Conservation (phyloP, 306 rosid species). For the Malus asiatica region DNA sequence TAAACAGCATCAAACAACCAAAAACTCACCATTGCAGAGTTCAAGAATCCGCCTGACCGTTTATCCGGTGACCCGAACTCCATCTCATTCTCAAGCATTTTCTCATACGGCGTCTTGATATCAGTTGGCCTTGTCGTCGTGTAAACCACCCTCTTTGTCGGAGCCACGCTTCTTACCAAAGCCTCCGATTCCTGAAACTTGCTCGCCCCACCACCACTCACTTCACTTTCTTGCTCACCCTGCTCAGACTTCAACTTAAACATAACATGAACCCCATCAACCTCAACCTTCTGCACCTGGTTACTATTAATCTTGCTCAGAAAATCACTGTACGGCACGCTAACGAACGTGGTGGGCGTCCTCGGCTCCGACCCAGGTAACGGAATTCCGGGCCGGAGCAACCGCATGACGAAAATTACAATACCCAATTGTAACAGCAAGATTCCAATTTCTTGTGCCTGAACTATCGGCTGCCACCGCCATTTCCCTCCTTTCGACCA, state of each 20-base stretch:
- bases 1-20: neutral
- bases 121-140: conserved; percentile 91
- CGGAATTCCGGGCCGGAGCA: conserved; percentile 75
- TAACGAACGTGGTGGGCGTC: conserved; percentile 55
- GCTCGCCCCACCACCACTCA: conserved; percentile 16
- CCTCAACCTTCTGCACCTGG: conserved; percentile 92
- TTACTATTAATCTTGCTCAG: conserved; percentile 68
- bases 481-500: conserved; percentile 69
- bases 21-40: conserved; percentile 69
- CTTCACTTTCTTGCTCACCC: conserved; percentile 42
- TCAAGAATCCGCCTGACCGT: conserved; percentile 80
- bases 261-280: conserved; percentile 88
- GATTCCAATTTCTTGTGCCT: conserved; percentile 78
- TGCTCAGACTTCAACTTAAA: conserved; percentile 73
- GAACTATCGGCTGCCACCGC: conserved; percentile 87
- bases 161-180: conserved; percentile 59
- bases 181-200: conserved; percentile 63
- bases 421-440: conserved; percentile 72
- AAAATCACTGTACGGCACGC: conserved; percentile 88
- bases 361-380: conserved; percentile 85
- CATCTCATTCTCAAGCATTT: conserved; percentile 91
- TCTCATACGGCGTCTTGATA: conserved; percentile 86
- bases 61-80: conserved; percentile 94
- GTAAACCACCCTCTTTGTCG: conserved; percentile 72
- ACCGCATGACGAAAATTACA: conserved; percentile 69